A percentile compares a stretch with the other conserved stretches of the same genome.
phyloP scores from a whole-genome alignment of 2,329 filamentous ascomycete genomes.

The Colletotrichum sansevieriae region DNA sequence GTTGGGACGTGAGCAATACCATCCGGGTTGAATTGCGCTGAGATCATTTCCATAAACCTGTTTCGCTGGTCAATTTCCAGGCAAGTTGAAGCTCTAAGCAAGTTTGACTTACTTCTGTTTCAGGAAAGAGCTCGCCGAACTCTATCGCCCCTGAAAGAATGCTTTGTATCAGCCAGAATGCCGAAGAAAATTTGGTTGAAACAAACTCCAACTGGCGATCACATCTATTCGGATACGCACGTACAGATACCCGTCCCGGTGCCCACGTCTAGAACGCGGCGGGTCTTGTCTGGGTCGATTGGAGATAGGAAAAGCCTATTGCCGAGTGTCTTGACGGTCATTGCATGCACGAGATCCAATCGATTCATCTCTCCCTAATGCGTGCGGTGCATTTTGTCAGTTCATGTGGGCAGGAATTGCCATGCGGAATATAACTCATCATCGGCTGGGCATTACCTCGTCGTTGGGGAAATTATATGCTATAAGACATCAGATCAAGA shows the following conservation, averaged over 20 bases:
- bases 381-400: background rate
- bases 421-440: too few species aligned
- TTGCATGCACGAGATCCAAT: background rate
- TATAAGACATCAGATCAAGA: background rate
- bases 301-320: background rate
- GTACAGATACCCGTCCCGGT: conserved; percentile 1
- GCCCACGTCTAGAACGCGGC: background rate
- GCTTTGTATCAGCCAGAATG: background rate
- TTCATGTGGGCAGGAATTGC: background rate
- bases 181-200: too few species aligned
- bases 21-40: background rate
- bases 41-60: background rate
- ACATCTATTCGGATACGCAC: background rate
- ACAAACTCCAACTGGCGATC: too few species aligned
- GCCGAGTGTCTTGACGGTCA: background rate
- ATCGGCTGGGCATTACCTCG: background rate
- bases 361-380: conserved; percentile 4
- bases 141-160: background rate
- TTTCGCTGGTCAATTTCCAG: background rate
- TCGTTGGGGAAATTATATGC: conserved; percentile 1
- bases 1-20: background rate
- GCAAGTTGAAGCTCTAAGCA: background rate
- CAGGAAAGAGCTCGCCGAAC: background rate
- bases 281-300: background rate
- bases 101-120: background rate